Evolutionary conservation across 768 basidiomycete genomes (phyloP).

Genomic region (Amanita polypyramis): DNA sequence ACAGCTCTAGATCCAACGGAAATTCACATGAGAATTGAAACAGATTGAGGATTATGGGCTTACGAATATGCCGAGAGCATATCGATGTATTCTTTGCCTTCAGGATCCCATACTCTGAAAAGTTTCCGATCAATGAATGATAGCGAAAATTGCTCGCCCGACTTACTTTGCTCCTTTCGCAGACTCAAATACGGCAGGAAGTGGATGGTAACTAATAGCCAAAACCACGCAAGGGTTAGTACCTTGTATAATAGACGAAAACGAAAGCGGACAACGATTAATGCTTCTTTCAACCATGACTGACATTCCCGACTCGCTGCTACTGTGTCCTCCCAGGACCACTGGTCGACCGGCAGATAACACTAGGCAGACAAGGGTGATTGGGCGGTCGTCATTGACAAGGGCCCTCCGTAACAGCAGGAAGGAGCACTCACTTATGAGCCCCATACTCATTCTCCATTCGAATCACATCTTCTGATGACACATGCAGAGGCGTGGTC

Average conservation of each 20-base stretch:
- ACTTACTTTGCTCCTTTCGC: slow-evolving; percentile 85
- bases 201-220: slow-evolving; percentile 80
- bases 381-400: slow-evolving; percentile 19
- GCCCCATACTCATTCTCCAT: slow-evolving; percentile 79
- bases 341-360: slow-evolving; percentile 14
- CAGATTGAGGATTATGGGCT: slow-evolving; percentile 17
- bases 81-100: slow-evolving; percentile 94
- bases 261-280: slow-evolving; percentile 15
- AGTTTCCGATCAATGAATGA: slow-evolving; percentile 11
- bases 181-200: slow-evolving; percentile 89
- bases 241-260: slow-evolving; percentile 16
- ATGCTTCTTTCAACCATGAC: slow-evolving; percentile 4
- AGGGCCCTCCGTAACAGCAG: slow-evolving; percentile 11
- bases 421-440: slow-evolving; percentile 63
- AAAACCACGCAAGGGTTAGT: slow-evolving; percentile 32
- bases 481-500: slow-evolving; percentile 18
- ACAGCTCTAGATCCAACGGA: slow-evolving; percentile 46
- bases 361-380: slow-evolving; percentile 13
- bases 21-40: slow-evolving; percentile 6
- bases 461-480: slow-evolving; percentile 63
- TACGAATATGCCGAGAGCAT: slow-evolving; percentile 98
- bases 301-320: slow-evolving; percentile 7
- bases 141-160: slow-evolving; percentile 7
- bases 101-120: slow-evolving; percentile 82
- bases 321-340: slow-evolving; percentile 10